Percentiles rank a stretch among this genome's conserved stretches.
Conservation (phyloP, 352 stramenopile genomes). For the Phytophthora constricta region DNA sequence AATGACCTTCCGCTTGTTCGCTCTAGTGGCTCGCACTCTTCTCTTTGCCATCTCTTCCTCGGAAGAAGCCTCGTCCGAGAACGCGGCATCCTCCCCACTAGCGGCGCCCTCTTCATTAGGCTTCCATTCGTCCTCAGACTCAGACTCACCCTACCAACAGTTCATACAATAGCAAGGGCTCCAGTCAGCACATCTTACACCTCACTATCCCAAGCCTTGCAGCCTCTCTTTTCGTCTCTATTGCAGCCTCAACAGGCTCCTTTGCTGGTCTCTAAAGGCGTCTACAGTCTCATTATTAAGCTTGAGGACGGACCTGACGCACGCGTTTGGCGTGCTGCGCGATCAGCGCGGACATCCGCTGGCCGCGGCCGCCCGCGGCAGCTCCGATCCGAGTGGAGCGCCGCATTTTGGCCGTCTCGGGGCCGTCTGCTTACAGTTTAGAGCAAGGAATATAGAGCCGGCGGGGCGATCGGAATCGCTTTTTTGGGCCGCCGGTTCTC, state of each 20-base stretch:
- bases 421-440: conserved; percentile 16
- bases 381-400: conserved; percentile 69
- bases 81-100: conserved; percentile 44
- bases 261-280: too few species aligned
- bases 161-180: conserved; percentile 16
- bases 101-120: conserved; percentile 39
- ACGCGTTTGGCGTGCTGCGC: conserved; percentile 48
- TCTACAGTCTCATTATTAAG: conserved; percentile 9
- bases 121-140: conserved; percentile 56
- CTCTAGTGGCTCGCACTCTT: conserved; percentile 2
- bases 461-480: neutral
- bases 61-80: conserved; percentile 41
- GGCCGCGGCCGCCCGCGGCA: conserved; percentile 45
- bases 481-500: conserved; percentile 4
- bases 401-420: conserved; percentile 45
- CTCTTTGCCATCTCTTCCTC: conserved; percentile 43
- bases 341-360: conserved; percentile 73
- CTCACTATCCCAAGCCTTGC: conserved; percentile 6
- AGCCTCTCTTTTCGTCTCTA: conserved; percentile 9
- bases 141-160: conserved; percentile 38
- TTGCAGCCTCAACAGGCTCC: too few species aligned
- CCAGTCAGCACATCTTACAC: conserved; percentile 16
- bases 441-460: conserved; percentile 28
- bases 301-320: conserved; percentile 38
- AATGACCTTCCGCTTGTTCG: conserved; percentile 59